These are phyloP conservation scores for Acer campestre DNA, from an alignment of 345 rosid species.

Conservation along the genomic window DNA sequence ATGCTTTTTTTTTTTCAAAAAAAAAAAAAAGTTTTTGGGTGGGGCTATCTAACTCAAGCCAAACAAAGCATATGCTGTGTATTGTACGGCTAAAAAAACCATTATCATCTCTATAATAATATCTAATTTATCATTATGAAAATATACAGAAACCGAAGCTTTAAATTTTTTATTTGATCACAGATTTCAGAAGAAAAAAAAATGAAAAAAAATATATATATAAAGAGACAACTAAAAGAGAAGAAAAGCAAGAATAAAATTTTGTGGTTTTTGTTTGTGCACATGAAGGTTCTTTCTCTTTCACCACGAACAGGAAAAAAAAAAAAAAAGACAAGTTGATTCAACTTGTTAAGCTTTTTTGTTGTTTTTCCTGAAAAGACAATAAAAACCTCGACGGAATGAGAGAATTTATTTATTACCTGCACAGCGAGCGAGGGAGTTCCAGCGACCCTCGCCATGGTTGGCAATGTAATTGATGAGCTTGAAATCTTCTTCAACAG, in stretches of 20 bases:
- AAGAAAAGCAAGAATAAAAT: constrained; percentile 18
- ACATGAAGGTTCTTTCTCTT: constrained; percentile 27
- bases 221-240: not conserved
- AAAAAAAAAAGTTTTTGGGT: not conserved
- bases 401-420: constrained; percentile 50
- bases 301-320: not conserved
- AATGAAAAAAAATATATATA: not conserved
- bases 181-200: not conserved
- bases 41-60: not conserved
- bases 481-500: constrained; percentile 81
- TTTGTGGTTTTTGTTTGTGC: constrained; percentile 32
- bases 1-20: not conserved
- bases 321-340: constrained; percentile 33
- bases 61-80: not conserved
- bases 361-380: not conserved
- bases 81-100: not conserved
- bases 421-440: constrained; percentile 78
- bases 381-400: not conserved
- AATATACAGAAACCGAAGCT: not conserved
- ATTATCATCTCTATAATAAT: not conserved
- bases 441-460: constrained; percentile 97
- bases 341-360: constrained; percentile 37
- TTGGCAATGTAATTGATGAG: constrained; percentile 79
- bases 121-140: not conserved
- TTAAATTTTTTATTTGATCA: not conserved